phyloP scores from a whole-genome alignment of 2,329 filamentous ascomycete species.

The Dryadomyces quercivorus region DNA sequence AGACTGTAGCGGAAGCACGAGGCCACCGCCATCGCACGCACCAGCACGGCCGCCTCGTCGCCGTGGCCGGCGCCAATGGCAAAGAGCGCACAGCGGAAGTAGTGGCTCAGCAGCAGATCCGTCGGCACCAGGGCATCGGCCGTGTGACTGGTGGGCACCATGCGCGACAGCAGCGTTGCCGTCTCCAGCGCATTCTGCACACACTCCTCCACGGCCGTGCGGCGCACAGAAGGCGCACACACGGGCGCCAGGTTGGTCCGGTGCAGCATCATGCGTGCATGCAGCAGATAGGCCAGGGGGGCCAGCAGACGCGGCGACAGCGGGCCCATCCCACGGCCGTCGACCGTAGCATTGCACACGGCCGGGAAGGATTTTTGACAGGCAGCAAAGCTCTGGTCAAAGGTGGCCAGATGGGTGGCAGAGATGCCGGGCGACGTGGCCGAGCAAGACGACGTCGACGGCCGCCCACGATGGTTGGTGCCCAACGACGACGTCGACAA shows the following conservation, averaged over 20 bases:
- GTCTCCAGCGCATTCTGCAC: constrained; percentile 66
- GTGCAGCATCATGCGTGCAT: constrained; percentile 73
- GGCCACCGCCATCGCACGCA: constrained; percentile 56
- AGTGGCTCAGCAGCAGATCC: constrained; percentile 60
- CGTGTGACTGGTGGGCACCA: constrained; percentile 37
- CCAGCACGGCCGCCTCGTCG: constrained; percentile 58
- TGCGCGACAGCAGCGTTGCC: constrained; percentile 59
- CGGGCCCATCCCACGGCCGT: constrained; percentile 17
- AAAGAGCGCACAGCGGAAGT: constrained; percentile 78
- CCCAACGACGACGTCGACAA: neutral
- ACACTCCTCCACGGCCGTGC: constrained; percentile 66
- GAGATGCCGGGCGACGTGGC: constrained; percentile 47
- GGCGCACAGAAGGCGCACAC: constrained; percentile 53
- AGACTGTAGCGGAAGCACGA: constrained; percentile 16
- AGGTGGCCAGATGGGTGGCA: constrained; percentile 55
- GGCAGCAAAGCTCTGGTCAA: constrained; percentile 67
- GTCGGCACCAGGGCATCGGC: constrained; percentile 39
- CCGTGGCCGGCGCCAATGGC: constrained; percentile 65
- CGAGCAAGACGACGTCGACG: neutral
- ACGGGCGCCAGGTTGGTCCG: constrained; percentile 74
- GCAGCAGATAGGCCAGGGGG: constrained; percentile 67
- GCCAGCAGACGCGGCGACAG: constrained; percentile 65
- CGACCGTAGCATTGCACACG: constrained; percentile 40
- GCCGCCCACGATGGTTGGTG: neutral
- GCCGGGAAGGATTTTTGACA: constrained; percentile 68